Base-by-base conservation (phyloP, 1,284 basidiomycete genomes). In the Melampsora abietis-canadensis region DNA sequence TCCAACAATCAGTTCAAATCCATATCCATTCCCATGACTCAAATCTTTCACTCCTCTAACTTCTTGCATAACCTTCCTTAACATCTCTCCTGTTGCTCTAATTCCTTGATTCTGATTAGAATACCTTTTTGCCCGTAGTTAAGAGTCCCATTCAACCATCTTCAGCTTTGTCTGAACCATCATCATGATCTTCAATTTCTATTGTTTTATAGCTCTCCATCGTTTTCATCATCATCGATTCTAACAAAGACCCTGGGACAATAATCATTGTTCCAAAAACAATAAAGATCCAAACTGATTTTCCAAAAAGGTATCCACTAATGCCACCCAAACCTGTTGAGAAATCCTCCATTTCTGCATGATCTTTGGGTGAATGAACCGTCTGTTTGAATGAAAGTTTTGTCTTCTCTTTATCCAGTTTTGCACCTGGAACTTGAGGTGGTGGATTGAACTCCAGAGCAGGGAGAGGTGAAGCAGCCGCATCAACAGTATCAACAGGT, bases 341-440 rank as follows among this genome's bases (percentile, higher is more conserved):
- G 46, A 67, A 15, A 77, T 76, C 64, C 19, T 66, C 77, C 27
- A 82, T 83, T 24, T 81, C 79, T n/a, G 82, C 91, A 80, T 96
- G 94, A 81, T 97, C 90, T 10, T 85, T 87, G 1, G 95, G 94
- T 3, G 98, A 87, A 78, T 90, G 88, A 7, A 86, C 88, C 0
- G 95, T 98, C 0, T 96, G 95, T 82, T 94, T 95, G 0, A 89
- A 83, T 78, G 88, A 85, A 61, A 87, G 85, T 79, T 88, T 90
- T 3, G 86, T 87, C n/a, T 80, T 76, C 15, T 75, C 76, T 30
- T 84, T 81, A 10, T 84, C 47, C 85, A 72, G 76, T 77, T 64
- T 77, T 77, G 60, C 76, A 78, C 46, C 73, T 60, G 44, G 59
- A 40, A 59, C 78, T 76, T 46, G 51, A 27, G 67, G 76, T 73